These are phyloP conservation scores for Candida montana DNA, from an alignment of 805 yeast genomes.

Conservation along the genomic window DNA sequence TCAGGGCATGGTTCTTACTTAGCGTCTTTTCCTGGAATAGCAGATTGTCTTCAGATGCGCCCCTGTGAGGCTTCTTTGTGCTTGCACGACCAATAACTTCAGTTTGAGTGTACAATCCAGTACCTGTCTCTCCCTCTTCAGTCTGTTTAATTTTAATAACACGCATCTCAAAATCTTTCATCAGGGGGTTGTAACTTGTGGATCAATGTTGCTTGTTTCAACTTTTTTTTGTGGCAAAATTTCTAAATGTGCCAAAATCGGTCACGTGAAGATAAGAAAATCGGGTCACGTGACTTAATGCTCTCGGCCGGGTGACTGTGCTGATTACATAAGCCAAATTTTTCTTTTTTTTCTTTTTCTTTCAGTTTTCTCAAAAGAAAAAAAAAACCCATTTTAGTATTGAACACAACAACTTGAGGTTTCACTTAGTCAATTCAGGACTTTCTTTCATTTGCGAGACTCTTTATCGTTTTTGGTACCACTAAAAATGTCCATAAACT, in stretches of 20 bases:
- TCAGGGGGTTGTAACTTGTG: background rate
- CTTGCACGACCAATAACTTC: constrained; percentile 7
- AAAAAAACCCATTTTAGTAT: no score
- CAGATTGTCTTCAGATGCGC: constrained; percentile 1
- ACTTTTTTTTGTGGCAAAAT: constrained; percentile 1
- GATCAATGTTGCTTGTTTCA: background rate
- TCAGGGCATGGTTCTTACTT: constrained; percentile 7
- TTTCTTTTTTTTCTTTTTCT: background rate
- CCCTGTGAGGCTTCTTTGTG: background rate
- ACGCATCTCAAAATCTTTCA: background rate
- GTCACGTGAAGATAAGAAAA: background rate
- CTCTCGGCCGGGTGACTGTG: background rate
- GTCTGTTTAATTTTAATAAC: background rate
- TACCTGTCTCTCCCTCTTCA: background rate
- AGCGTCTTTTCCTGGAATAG: constrained; percentile 6
- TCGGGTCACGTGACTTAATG: background rate
- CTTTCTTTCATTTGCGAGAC: background rate
- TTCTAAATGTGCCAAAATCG: background rate
- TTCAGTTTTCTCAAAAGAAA: no score
- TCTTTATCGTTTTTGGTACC: background rate
- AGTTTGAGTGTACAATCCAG: background rate
- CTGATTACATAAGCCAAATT: background rate
- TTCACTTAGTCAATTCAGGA: no score
- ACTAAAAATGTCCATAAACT: constrained; percentile 18
- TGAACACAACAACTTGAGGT: no score